Evolutionary conservation across 83 land plant genomes (phyloP).

Genomic region (Picea mariana): DNA sequence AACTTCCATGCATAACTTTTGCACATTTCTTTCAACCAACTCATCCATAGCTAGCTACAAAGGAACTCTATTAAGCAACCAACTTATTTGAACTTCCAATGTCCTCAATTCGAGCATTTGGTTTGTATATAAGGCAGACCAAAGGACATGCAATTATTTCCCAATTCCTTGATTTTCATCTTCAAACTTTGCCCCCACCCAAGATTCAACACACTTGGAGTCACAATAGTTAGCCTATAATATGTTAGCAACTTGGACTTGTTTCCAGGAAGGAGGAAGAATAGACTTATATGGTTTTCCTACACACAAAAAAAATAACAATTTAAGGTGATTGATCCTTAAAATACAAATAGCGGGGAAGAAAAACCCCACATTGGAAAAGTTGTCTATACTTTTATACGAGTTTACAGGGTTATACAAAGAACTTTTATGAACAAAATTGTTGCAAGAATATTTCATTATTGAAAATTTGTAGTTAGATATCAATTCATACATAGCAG

Average conservation of each 20-base stretch:
- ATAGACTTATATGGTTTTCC: conserved; percentile 92
- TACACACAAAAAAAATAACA: conserved; percentile 33
- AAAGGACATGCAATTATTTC: conserved; percentile 81
- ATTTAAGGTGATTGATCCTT: not conserved
- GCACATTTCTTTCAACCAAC: conserved; percentile 73
- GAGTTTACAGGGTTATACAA: too few relatives aligned
- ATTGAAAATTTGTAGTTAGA: too few relatives aligned
- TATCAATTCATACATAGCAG: too few relatives aligned
- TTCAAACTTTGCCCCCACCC: conserved; percentile 99
- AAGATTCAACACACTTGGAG: conserved; percentile 98
- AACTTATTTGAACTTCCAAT: conserved; percentile 91
- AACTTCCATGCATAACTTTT: conserved; percentile 20
- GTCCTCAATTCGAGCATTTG: conserved; percentile 89
- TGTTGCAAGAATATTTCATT: too few relatives aligned
- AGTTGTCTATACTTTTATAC: too few relatives aligned
- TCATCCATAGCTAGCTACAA: conserved; percentile 96
- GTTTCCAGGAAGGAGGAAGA: conserved; percentile 93
- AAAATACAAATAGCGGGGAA: not conserved
- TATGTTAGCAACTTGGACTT: conserved; percentile 87
- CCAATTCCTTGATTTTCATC: conserved; percentile 68
- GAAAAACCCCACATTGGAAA: too few relatives aligned
- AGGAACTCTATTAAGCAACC: conserved; percentile 90
- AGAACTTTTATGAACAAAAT: too few relatives aligned
- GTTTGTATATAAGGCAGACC: conserved; percentile 92
- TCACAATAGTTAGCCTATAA: conserved; percentile 96